These are phyloP conservation scores for Didymella sp. DNA, from an alignment of 2,329 filamentous ascomycete genomes.

Conservation along the genomic window DNA sequence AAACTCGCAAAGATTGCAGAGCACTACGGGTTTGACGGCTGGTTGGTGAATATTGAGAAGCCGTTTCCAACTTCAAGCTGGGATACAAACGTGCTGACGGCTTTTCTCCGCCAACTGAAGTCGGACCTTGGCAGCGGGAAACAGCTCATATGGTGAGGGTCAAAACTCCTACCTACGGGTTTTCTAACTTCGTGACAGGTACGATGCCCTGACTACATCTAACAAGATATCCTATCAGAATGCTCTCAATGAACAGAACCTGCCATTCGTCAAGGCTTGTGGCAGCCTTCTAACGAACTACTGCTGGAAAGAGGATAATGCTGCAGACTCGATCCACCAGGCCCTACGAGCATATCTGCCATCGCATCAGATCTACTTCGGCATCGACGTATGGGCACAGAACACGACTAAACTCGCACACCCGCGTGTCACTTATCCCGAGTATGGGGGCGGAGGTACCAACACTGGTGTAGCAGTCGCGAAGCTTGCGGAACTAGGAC, in stretches of 20 bases:
- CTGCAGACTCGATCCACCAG: conserved; percentile 33
- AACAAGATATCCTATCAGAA: conserved; percentile 57
- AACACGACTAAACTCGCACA: conserved; percentile 42
- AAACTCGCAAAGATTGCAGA: conserved; percentile 51
- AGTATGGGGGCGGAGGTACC: conserved; percentile 50
- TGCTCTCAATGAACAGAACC: conserved; percentile 50
- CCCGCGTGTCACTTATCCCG: conserved; percentile 49
- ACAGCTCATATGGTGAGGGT: conserved; percentile 51
- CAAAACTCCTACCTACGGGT: not conserved
- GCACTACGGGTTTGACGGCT: conserved; percentile 56
- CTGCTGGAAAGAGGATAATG: conserved; percentile 49
- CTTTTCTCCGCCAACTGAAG: conserved; percentile 51
- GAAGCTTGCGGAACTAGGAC: conserved; percentile 44
- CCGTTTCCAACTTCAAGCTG: conserved; percentile 48
- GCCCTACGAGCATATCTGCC: conserved; percentile 34
- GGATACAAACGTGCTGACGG: conserved; percentile 38
- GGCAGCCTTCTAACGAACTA: conserved; percentile 56
- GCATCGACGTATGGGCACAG: conserved; percentile 57
- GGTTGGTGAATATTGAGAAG: conserved; percentile 57
- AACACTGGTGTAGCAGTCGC: conserved; percentile 52
- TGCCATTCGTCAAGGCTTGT: conserved; percentile 48
- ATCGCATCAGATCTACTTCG: conserved; percentile 47
- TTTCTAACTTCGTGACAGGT: conserved; percentile 40
- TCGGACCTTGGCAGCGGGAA: conserved; percentile 36
- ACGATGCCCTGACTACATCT: conserved; percentile 54